Evolutionary conservation across 257 asterid species (phyloP), one percentile per base, ranked within the genome.

Genomic region (Paraleonurus japonicus): DNA sequence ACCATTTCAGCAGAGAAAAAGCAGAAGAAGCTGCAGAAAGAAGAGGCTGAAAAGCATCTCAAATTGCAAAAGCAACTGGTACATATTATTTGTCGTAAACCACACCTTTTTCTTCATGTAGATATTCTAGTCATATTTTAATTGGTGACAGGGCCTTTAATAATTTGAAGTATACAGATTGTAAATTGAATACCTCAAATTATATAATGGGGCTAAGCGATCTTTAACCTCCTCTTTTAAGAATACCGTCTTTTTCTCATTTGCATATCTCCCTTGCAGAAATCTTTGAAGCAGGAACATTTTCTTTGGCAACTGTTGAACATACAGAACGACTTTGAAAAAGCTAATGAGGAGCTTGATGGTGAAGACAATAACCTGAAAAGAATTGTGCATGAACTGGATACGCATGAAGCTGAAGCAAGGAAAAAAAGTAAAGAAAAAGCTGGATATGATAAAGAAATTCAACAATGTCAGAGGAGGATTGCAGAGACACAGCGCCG

Each of bases 11-110:
- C 85, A 37, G 97, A 94, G 86, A 90, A 84, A 61, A 91, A 91
- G 66, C 97, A 89, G 85, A 94, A 91, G 86, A 94, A 94, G 88
- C 86, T 82, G 85, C 97, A 89, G 85, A 94, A 90, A 81, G 99
- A 91, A 83, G 97, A 91, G 85, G 97, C 99, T 33, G 99, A 94
- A 81, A 94, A 84, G 80, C 99, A 94, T 83, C 79, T 91, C 67
- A 89, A 83, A 58, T 82, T 91, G 87, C 99, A 94, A 81, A 90
- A 86, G 55, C 87, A 93, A 80, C 85, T 93, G 93, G 98, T 93
- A 75, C 69, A 61, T 41, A 7, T 30, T 57, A 37, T 64, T 51
- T 41, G 28, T 24, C 51, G 75, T 61, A 81, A 70, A 33, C 43
- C 54, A 54, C 9, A 53, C 43, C 41, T 65, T 70, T 58, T 27